Evolutionary conservation across 2,329 filamentous ascomycete species (phyloP).

Genomic region (Aspergillus costaricaensis): DNA sequence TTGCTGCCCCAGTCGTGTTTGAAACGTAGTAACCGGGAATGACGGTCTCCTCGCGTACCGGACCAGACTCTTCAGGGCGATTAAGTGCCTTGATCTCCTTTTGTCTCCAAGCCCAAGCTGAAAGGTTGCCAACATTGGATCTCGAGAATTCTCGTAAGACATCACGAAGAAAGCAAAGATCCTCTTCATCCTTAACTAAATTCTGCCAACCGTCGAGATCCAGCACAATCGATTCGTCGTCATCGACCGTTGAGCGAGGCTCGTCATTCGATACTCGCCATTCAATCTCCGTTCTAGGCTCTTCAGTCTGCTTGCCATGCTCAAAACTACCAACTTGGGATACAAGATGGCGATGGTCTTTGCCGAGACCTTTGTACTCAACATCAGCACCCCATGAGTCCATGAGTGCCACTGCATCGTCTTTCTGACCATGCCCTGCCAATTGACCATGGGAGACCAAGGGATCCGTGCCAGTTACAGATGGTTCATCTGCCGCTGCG

Average conservation of each 20-base stretch:
- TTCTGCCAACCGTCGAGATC: constrained; percentile 72
- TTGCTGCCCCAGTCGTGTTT: constrained; percentile 79
- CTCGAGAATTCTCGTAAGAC: constrained; percentile 51
- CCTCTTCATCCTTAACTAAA: constrained; percentile 69
- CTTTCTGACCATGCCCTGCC: background rate
- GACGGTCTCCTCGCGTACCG: constrained; percentile 54
- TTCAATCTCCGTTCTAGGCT: constrained; percentile 54
- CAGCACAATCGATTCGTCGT: constrained; percentile 63
- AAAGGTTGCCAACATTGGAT: constrained; percentile 58
- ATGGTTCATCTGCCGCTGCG: background rate
- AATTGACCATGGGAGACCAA: background rate
- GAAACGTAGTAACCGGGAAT: constrained; percentile 77
- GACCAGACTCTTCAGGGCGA: constrained; percentile 56
- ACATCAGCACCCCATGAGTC: constrained; percentile 48
- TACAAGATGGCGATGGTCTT: constrained; percentile 14
- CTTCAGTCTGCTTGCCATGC: constrained; percentile 35
- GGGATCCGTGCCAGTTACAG: background rate
- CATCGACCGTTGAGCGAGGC: constrained; percentile 65
- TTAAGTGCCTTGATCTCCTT: constrained; percentile 72
- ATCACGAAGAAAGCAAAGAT: constrained; percentile 58
- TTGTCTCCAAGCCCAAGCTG: constrained; percentile 70
- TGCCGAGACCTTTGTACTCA: constrained; percentile 36
- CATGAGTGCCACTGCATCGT: background rate
- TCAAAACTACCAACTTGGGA: constrained; percentile 25
- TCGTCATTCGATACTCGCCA: constrained; percentile 62